Conservation (phyloP, 306 rosid species). For the Sesbania bispinosa region DNA sequence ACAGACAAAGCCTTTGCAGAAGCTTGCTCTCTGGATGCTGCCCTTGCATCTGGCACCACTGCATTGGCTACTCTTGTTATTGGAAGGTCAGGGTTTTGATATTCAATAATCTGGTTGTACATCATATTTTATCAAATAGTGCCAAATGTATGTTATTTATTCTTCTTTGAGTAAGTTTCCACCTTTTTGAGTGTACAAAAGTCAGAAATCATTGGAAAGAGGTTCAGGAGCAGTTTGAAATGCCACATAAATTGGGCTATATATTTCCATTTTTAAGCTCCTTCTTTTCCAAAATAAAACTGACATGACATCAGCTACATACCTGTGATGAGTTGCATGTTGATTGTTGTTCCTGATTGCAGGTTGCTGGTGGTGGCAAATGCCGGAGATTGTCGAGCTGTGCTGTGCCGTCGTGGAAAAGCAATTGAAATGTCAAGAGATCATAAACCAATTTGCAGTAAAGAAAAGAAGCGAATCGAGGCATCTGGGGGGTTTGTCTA, state of each 20-base stretch:
- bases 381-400: constrained; percentile 96
- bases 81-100: constrained; percentile 64
- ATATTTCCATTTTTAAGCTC: not conserved
- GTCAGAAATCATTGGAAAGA: not conserved
- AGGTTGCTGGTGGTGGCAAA: constrained; percentile 84
- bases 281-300: not conserved
- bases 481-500: constrained; percentile 73
- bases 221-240: constrained; percentile 15
- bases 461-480: constrained; percentile 69
- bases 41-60: constrained; percentile 89
- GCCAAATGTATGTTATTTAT: not conserved
- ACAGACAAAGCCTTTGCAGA: constrained; percentile 81
- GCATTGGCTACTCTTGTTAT: constrained; percentile 76
- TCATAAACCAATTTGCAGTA: constrained; percentile 68
- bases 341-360: constrained; percentile 40
- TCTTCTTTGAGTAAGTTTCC: not conserved
- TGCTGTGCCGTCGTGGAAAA: constrained; percentile 80
- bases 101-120: not conserved
- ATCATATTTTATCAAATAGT: not conserved
- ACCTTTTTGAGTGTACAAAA: not conserved
- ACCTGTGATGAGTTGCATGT: constrained; percentile 15
- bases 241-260: constrained; percentile 3
- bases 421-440: constrained; percentile 93
- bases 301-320: not conserved
- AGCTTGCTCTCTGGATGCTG: constrained; percentile 70